Evolutionary conservation across 2,329 filamentous ascomycete species (phyloP), one percentile per base, ranked within the genome.

Genomic region (Paecilomyces dactylethromorphus): DNA sequence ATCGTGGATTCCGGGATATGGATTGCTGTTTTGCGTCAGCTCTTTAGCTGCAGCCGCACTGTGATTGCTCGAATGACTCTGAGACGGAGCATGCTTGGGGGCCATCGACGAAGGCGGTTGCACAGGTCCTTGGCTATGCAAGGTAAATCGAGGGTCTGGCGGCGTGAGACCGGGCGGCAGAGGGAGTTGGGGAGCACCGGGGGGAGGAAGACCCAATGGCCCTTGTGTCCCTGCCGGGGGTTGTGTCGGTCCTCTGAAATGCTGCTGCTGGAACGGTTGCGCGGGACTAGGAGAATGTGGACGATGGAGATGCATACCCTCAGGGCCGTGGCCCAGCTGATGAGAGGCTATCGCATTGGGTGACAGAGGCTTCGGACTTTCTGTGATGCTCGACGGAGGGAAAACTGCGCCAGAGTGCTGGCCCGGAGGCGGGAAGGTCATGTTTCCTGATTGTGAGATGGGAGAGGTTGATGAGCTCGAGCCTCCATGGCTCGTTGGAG

Each of bases 321-420:
- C 75, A 5, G 69, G 59, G 11, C 66, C 68, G 56, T 75, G 71
- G 29, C 68, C 67, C 5, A 72, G 64, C 60, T 77, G 74, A 49
- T 75, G 74, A 50, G 74, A 73, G 29, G 69, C 68, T 35, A 74
- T 66, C 12, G 72, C 69, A 62, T 75, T 77, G n/a, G 78, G 78
- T 24, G 78, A 80, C 49, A 96, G 79, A 3, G 92, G 88, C 69
- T 92, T 95, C 0, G 92, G 91, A 64, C 90, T 95, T 73, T 96
- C 91, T 2, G 89, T 94, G 78, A 96, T 89, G 59, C 79, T 83
- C 56, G 84, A 83, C 63, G 91, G 87, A 8, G 86, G 83, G 70
- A 91, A 95, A 63, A 92, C 82, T 18, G 82, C 78, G 59, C 78
- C 80, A 18, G 73, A 78, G 64, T 63, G 65, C 62, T 67, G 74